Base-by-base conservation (phyloP, 2,329 filamentous ascomycete genomes). In the Cladosporium sp. region DNA sequence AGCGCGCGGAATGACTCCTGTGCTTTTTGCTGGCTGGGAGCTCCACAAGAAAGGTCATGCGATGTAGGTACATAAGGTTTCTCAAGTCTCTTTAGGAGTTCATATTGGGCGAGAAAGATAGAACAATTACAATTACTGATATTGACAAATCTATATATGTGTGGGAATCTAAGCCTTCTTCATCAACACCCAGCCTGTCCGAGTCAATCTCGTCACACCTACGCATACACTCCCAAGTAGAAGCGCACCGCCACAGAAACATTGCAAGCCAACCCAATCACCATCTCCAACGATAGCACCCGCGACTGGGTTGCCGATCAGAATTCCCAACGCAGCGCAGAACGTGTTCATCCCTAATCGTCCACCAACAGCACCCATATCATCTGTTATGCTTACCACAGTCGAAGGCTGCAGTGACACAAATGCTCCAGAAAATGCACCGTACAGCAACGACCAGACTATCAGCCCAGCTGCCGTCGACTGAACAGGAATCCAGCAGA, bases 401-500 rank as follows among this genome's bases (percentile, higher is more conserved):
- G 63, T 67, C 1, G 72, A 65, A 0, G 73, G 69, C 5, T 72
- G 72, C 45, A 77, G 58, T 1, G 72, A 64, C 36, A 76, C 67
- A 55, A 76, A 65, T 17, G 70, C 69, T 30, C 75, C 75, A 20
- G 66, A 69, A 59, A 74, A 72, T 55, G 75, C 72, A 14, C 74
- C 74, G 22, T 64, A 66, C 28, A 74, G 58, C 1, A 75, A 40
- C 1, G 72, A 64, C 30, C 70, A 42, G 11, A 67, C 63, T 11
- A 76, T 59, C 17, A 74, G 61, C 7, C 62, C 66, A 1, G 63
- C 61, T 5, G 63, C 57, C 5, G 64, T 70, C 4, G 67, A 70
- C 43, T 66, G 59, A 1, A 86, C 80, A 0, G 74, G 77, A 2
- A 78, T 76, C 84, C 85, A 87, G 50, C 75, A 76, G 65, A 78